Conservation (phyloP, 2,329 filamentous ascomycete genomes). For the Alternaria gansuensis region DNA sequence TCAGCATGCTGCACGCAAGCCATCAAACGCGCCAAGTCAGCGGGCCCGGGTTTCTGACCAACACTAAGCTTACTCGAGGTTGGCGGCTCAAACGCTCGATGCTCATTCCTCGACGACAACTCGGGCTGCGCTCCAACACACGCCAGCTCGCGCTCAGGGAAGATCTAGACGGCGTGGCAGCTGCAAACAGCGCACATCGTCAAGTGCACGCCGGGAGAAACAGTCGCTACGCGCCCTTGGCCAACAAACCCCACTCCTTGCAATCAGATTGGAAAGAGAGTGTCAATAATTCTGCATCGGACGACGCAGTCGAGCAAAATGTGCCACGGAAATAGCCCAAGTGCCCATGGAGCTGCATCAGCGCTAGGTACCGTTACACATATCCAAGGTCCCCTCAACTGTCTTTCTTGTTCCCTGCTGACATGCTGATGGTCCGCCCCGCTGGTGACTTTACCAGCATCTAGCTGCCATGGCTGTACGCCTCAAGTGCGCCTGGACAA, state of each 20-base stretch:
- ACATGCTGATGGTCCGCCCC: constrained; percentile 9
- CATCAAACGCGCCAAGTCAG: constrained; percentile 15
- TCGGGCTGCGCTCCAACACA: constrained; percentile 15
- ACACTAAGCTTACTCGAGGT: constrained; percentile 9
- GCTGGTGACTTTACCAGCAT: constrained; percentile 7
- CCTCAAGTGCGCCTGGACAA: constrained; percentile 11
- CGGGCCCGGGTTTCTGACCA: neutral
- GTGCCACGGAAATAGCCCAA: constrained; percentile 10
- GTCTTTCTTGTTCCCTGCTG: constrained; percentile 10
- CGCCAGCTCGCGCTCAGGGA: constrained; percentile 5
- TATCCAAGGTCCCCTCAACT: constrained; percentile 6
- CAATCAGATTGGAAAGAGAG: neutral
- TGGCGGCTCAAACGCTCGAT: constrained; percentile 10
- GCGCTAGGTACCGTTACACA: constrained; percentile 5
- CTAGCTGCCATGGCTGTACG: constrained; percentile 10
- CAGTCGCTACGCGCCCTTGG: neutral
- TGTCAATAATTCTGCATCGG: constrained; percentile 1
- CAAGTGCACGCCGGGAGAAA: neutral
- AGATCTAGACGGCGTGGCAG: constrained; percentile 7
- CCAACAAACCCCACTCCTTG: neutral
- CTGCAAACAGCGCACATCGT: constrained; percentile 1
- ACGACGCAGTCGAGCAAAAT: neutral
- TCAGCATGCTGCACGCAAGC: constrained; percentile 11
- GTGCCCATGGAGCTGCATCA: constrained; percentile 5
- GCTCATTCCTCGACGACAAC: constrained; percentile 18